These are phyloP conservation scores for Dillenia suffruticosa DNA, from an alignment of 164 flowering plant genomes.

Conservation along the genomic window DNA sequence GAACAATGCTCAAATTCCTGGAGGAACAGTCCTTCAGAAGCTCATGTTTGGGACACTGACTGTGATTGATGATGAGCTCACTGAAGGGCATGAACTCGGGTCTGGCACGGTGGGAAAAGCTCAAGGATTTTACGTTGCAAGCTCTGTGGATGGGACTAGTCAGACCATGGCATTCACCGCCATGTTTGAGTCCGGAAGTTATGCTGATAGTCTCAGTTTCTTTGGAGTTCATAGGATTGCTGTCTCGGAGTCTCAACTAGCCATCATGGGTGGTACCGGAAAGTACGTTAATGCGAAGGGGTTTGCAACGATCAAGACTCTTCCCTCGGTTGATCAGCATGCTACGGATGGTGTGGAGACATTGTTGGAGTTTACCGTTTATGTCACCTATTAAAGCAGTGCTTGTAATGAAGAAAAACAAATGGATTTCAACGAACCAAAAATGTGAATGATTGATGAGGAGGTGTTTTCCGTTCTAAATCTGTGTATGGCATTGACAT, in stretches of 20 bases:
- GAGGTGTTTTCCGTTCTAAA: too few species aligned
- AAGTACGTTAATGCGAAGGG: constrained; percentile 41
- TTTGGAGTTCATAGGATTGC: constrained; percentile 54
- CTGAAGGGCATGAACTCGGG: constrained; percentile 57
- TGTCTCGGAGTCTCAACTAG: constrained; percentile 51
- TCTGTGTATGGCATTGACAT: too few species aligned
- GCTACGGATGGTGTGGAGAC: constrained; percentile 23
- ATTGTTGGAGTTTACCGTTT: constrained; percentile 24
- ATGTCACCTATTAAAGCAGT: constrained; percentile 10
- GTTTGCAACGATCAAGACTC: constrained; percentile 33
- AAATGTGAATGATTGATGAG: too few species aligned
- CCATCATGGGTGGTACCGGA: constrained; percentile 50
- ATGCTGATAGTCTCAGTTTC: constrained; percentile 54
- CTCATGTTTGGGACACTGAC: constrained; percentile 68
- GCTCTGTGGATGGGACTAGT: constrained; percentile 61
- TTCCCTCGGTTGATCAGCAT: constrained; percentile 29
- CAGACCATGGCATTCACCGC: constrained; percentile 58
- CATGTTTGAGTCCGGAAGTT: constrained; percentile 46
- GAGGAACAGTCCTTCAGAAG: constrained; percentile 37
- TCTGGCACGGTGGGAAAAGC: constrained; percentile 61
- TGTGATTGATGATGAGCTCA: constrained; percentile 62
- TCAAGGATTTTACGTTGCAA: constrained; percentile 65
- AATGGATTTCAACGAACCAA: too few species aligned
- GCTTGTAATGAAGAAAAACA: too few species aligned
- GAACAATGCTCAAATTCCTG: constrained; percentile 41